phyloP scores from a whole-genome alignment of 352 stramenopile species.

The Globisporangium takayamanum region DNA sequence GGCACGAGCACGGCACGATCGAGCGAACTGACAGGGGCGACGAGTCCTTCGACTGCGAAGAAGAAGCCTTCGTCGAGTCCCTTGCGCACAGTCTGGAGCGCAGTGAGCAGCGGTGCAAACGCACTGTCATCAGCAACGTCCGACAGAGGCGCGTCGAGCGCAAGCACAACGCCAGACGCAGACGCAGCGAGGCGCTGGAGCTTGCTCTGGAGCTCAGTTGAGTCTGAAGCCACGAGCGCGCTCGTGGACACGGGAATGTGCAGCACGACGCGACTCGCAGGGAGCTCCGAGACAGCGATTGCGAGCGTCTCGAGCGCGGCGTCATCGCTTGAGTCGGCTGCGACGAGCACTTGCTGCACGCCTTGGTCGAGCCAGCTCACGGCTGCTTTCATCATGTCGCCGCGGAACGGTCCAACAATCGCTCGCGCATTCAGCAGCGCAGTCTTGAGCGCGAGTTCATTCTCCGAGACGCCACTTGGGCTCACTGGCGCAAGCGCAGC shows the following conservation, averaged over 20 bases:
- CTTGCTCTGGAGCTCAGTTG: constrained; percentile 23
- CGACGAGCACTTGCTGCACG: constrained; percentile 44
- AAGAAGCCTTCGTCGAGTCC: constrained; percentile 42
- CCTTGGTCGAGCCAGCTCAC: constrained; percentile 68
- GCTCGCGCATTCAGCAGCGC: constrained; percentile 39
- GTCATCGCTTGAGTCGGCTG: constrained; percentile 36
- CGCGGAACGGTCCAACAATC: constrained; percentile 54
- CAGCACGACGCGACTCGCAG: constrained; percentile 51
- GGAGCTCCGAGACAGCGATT: constrained; percentile 57
- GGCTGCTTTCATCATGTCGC: constrained; percentile 46
- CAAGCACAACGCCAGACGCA: constrained; percentile 41
- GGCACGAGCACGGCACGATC: constrained; percentile 22
- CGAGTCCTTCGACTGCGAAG: constrained; percentile 45
- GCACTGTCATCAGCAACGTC: constrained; percentile 1
- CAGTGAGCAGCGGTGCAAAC: constrained; percentile 18
- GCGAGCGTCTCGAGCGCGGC: constrained; percentile 40
- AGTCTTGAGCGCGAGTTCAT: constrained; percentile 32
- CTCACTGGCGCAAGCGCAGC: constrained; percentile 20
- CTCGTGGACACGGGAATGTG: constrained; percentile 38
- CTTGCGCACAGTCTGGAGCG: constrained; percentile 30
- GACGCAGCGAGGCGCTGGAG: constrained; percentile 27
- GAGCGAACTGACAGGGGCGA: constrained; percentile 10
- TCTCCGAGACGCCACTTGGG: constrained; percentile 2
- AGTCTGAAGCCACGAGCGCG: constrained; percentile 13
- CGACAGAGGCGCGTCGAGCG: constrained; percentile 20